Evolutionary conservation across 805 yeast genomes (phyloP), one percentile per base, ranked within the genome.

Genomic region (Pichia scutulata): DNA sequence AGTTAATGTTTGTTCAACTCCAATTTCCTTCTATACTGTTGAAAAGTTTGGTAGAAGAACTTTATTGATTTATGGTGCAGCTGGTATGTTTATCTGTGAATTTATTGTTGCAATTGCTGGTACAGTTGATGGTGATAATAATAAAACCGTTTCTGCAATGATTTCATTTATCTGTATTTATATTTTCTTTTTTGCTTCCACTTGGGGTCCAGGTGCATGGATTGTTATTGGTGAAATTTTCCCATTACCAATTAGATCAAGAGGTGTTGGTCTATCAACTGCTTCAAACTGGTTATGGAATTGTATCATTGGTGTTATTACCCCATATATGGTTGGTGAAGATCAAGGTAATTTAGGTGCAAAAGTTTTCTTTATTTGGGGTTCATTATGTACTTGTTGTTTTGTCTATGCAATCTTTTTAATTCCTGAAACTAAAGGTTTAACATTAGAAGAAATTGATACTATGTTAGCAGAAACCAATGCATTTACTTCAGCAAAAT

Each of bases 181-280:
- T 63, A 82, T 87, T 57, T 81, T 83, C 49, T 82, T 82, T 64
- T 84, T 85, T 70, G 95, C 93, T 9, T 75, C 87, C 4, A 78
- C 92, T 23, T 87, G 93, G 92, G 92, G 92, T 64, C 89, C 93
- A 39, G 80, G 78, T 53, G 81, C 79, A 39, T 86, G 92, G 90
- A 86, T 79, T 44, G 66, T 78, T 49, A 66, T 70, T 59, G 80
- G 81, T 59, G 84, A 79, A 59, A 68, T 77, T 44, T 86, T 77
- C 75, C 87, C 90, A 55, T 77, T 86, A 48, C 79, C 84, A 64
- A 79, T 82, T 54, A 78, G 95, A 64, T 86, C 86, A 49, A 82
- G 81, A 64, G 86, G 86, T 51, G 79, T 84, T 51, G 80, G 86
- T 26, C 65, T 85, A 47, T 76, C 86, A 14, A 82, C 86, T 19